Conservation (phyloP, 352 stramenopile genomes). For the Pythium phragmiticola region DNA sequence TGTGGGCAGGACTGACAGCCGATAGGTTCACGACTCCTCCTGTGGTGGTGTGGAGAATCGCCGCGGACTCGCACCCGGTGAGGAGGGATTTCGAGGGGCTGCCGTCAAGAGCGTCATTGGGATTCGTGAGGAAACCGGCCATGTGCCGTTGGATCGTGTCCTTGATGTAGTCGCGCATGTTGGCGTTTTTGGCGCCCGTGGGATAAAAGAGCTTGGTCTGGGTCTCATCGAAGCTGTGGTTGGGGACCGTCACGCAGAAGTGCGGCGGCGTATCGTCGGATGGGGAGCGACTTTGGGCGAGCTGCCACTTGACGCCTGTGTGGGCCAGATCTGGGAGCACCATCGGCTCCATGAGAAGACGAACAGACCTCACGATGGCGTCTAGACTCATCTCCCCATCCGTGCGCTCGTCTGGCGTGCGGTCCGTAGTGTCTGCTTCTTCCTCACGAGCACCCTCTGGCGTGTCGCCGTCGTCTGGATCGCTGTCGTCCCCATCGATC, state of each 20-base stretch:
- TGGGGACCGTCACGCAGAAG: constrained; percentile 31
- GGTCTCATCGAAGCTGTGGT: constrained; percentile 35
- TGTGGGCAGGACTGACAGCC: background rate
- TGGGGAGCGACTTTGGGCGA: background rate
- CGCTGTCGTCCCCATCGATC: background rate
- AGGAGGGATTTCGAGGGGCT: background rate
- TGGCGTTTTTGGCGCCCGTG: constrained; percentile 64
- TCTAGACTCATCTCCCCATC: constrained; percentile 27
- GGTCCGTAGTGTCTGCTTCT: too few species aligned
- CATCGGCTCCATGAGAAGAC: constrained; percentile 60
- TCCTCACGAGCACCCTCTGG: background rate
- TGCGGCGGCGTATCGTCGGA: background rate
- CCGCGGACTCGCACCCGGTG: background rate
- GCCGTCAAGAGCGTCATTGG: too few species aligned
- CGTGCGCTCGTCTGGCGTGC: too few species aligned
- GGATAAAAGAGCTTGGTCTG: constrained; percentile 70
- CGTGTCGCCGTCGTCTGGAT: background rate
- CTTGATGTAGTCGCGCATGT: constrained; percentile 71
- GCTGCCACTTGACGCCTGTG: constrained; percentile 40
- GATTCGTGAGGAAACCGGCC: constrained; percentile 1
- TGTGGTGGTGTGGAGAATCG: background rate
- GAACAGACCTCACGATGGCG: constrained; percentile 31
- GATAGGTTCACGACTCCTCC: background rate
- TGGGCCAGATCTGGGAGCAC: constrained; percentile 58
- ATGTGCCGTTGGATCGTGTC: constrained; percentile 52